Evolutionary conservation across 2,329 filamentous ascomycete genomes (phyloP).

Genomic region (Orbilia brochopaga): DNA sequence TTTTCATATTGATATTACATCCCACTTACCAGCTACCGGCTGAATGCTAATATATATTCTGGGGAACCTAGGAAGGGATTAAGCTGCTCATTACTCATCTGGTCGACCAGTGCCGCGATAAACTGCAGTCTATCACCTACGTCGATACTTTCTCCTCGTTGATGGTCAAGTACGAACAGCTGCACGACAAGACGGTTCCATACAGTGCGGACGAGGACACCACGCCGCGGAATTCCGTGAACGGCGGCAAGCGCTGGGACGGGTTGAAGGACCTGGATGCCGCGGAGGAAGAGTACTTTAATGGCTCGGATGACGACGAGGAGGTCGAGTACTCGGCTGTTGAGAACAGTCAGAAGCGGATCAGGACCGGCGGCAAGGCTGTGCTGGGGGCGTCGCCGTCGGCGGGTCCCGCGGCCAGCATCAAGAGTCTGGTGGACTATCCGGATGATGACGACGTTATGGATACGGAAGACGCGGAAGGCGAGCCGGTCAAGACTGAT

Average conservation of each 20-base stretch:
- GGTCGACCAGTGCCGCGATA: constrained; percentile 81
- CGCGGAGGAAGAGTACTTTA: constrained; percentile 92
- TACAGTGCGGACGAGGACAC: constrained; percentile 64
- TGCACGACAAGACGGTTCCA: constrained; percentile 70
- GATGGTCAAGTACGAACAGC: constrained; percentile 78
- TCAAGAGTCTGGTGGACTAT: constrained; percentile 86
- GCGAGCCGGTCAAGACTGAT: constrained; percentile 55
- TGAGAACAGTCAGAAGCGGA: constrained; percentile 56
- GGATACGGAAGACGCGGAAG: constrained; percentile 64
- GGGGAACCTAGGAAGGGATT: constrained; percentile 68
- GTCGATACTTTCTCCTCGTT: constrained; percentile 83
- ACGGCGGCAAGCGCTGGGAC: constrained; percentile 68
- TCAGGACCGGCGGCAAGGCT: constrained; percentile 54
- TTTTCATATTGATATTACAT: constrained; percentile 13
- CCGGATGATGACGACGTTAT: constrained; percentile 80
- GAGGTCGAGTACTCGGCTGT: constrained; percentile 59
- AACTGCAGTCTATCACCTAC: constrained; percentile 76
- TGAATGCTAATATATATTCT: background rate
- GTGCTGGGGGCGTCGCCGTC: constrained; percentile 57
- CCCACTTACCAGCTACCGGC: background rate
- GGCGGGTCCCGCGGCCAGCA: constrained; percentile 69
- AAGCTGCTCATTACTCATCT: constrained; percentile 83
- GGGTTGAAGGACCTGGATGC: constrained; percentile 82
- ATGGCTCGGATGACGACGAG: constrained; percentile 84
- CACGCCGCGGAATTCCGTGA: constrained; percentile 61